phyloP scores from a whole-genome alignment of 2,329 filamentous ascomycete species.

The Hymenoscyphus albidus region DNA sequence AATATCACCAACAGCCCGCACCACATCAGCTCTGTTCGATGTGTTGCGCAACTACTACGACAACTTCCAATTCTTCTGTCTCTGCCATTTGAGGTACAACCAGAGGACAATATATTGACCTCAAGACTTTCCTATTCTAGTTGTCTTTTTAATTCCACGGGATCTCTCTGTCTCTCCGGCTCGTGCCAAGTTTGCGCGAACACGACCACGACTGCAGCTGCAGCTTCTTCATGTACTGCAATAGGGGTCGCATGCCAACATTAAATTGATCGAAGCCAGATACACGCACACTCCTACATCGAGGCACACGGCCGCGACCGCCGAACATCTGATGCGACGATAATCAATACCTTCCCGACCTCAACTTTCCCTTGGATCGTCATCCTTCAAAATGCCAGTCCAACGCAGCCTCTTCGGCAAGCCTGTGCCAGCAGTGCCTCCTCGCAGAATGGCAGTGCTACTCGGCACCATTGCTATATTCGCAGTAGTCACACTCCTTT shows the following conservation, averaged over 20 bases:
- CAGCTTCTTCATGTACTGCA: background rate
- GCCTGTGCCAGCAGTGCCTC: conserved; percentile 47
- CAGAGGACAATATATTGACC: background rate
- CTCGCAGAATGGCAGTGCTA: conserved; percentile 51
- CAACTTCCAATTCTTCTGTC: background rate
- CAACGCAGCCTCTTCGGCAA: conserved; percentile 46
- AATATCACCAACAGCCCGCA: background rate
- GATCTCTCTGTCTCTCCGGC: background rate
- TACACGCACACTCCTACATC: background rate
- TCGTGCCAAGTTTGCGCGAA: background rate
- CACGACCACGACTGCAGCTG: background rate
- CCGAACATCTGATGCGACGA: background rate
- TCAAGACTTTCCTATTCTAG: background rate
- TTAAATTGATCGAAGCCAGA: background rate
- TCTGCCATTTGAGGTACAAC: background rate
- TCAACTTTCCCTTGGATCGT: background rate
- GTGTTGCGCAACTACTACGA: background rate
- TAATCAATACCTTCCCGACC: background rate
- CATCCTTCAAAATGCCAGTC: conserved; percentile 41
- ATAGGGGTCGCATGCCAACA: background rate
- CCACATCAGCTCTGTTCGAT: too few species aligned
- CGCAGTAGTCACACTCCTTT: conserved; percentile 50
- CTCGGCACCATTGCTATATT: conserved; percentile 50
- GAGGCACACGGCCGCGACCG: background rate
- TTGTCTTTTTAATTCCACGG: background rate